Percentiles rank a stretch among this genome's conserved stretches.
Evolutionary conservation across 805 yeast genomes (phyloP).

Genomic region (Candida tibetensis): DNA sequence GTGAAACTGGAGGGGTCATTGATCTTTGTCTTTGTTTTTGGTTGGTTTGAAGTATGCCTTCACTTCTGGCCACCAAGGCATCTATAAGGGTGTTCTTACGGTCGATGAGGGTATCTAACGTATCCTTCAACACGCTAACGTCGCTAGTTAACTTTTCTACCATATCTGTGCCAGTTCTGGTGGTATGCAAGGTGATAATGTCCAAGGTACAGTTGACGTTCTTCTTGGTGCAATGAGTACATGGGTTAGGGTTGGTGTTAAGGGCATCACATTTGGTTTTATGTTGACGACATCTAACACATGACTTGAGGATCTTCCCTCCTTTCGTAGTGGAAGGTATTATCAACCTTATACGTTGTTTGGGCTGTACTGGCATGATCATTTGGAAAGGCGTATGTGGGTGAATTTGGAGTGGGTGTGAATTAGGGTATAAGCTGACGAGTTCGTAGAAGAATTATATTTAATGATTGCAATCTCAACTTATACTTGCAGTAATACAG

Average conservation of each 20-base stretch:
- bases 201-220: conserved; percentile 55
- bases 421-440: no score
- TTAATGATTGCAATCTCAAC: no score
- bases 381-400: conserved; percentile 2
- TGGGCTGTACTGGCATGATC: conserved; percentile 13
- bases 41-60: conserved; percentile 2
- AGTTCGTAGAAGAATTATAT: background rate
- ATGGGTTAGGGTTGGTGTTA: conserved; percentile 50
- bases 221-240: conserved; percentile 54
- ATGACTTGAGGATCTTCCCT: conserved; percentile 44
- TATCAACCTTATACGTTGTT: conserved; percentile 12
- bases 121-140: conserved; percentile 19
- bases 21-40: background rate
- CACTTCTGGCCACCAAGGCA: conserved; percentile 11
- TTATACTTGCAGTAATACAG: no score
- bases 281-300: conserved; percentile 62
- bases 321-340: conserved; percentile 12
- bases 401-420: background rate
- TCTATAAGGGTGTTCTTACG: conserved; percentile 18
- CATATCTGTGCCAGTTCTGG: conserved; percentile 37
- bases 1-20: conserved; percentile 11
- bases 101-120: conserved; percentile 23
- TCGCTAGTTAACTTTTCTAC: conserved; percentile 26
- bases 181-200: conserved; percentile 44
- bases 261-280: conserved; percentile 65